Conservation (phyloP, 805 yeast genomes). For the Tetrapisispora namnaoensis region DNA sequence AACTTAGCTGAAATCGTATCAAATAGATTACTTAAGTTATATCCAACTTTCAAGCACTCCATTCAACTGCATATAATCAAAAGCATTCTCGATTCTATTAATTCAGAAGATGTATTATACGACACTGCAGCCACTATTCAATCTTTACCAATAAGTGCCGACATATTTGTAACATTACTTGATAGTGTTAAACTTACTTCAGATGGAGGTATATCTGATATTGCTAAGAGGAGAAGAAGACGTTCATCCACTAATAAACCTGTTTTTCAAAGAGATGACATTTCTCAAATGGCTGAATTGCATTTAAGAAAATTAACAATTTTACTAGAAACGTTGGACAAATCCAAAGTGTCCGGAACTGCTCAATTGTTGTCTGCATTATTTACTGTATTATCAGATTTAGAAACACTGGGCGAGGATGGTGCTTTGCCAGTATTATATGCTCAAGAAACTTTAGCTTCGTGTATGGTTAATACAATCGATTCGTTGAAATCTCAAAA, state of each 20-base stretch:
- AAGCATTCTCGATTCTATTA: constrained; percentile 47
- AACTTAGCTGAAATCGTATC: constrained; percentile 41
- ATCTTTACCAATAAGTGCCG: constrained; percentile 43
- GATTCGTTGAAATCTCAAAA: constrained; percentile 38
- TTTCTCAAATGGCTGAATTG: constrained; percentile 62
- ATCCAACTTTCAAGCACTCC: constrained; percentile 47
- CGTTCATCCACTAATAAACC: constrained; percentile 68
- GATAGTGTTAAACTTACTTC: constrained; percentile 48
- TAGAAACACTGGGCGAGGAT: constrained; percentile 79
- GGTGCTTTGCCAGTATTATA: constrained; percentile 86
- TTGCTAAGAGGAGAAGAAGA: constrained; percentile 71
- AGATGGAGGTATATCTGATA: constrained; percentile 30
- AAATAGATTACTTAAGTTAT: constrained; percentile 43
- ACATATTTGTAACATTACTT: constrained; percentile 49
- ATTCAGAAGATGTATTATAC: constrained; percentile 35
- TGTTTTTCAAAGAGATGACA: constrained; percentile 57
- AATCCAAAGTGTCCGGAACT: constrained; percentile 24
- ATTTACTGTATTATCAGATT: constrained; percentile 58
- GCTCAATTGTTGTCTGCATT: constrained; percentile 41
- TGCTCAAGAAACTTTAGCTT: constrained; percentile 82
- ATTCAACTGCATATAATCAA: constrained; percentile 48
- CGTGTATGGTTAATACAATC: constrained; percentile 69
- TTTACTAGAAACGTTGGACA: constrained; percentile 70
- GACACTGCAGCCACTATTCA: constrained; percentile 47
- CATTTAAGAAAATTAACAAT: constrained; percentile 73